phyloP scores from a whole-genome alignment of 345 rosid genomes.

The Brassica napus region Da-Ae NC_063442.1:44418001-44418500 shows the following conservation, averaged over 20 bases:
- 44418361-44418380: slow-evolving; percentile 3
- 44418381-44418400: background rate
- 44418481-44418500: slow-evolving; percentile 72
- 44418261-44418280: background rate
- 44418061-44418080: too few relatives aligned
- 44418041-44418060: too few relatives aligned
- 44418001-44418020: slow-evolving; percentile 49
- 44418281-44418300: too few relatives aligned
- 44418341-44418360: background rate
- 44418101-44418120: too few relatives aligned
- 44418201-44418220: background rate
- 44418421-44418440: slow-evolving; percentile 37
- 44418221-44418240: background rate
- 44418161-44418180: background rate
- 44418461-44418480: slow-evolving; percentile 82
- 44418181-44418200: background rate
- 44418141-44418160: too few relatives aligned
- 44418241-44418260: background rate
- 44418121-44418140: background rate
- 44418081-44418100: too few relatives aligned
- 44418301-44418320: too few relatives aligned
- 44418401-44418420: slow-evolving; percentile 39
- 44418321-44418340: background rate
- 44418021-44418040: background rate
- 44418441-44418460: slow-evolving; percentile 87